phyloP scores from a whole-genome alignment of 352 stramenopile species.

The Blastocystis hominis region DNA sequence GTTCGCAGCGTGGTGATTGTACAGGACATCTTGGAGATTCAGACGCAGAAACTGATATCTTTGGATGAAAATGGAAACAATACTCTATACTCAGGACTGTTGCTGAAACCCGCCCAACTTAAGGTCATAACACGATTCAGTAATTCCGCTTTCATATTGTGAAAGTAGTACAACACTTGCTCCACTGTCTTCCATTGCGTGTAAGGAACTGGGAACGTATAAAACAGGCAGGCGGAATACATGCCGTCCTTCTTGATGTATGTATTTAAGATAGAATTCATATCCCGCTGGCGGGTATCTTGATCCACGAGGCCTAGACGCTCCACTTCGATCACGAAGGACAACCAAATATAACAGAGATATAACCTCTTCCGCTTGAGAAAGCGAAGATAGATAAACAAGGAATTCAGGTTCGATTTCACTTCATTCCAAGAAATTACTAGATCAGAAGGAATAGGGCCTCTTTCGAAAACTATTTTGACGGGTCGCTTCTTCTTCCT shows the following conservation, averaged over 20 bases:
- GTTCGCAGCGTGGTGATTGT: conserved; percentile 2
- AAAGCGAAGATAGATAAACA: neutral
- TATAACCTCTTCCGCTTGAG: neutral
- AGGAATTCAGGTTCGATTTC: neutral
- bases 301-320: neutral
- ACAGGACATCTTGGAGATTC: conserved; percentile 36
- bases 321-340: conserved; percentile 20
- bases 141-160: conserved; percentile 17
- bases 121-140: neutral
- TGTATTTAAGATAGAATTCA: neutral
- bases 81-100: neutral
- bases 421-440: conserved; percentile 31
- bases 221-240: neutral
- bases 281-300: neutral
- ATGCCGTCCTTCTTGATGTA: neutral
- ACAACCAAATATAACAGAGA: conserved; percentile 19
- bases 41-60: conserved; percentile 42
- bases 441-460: neutral
- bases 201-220: neutral
- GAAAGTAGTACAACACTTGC: neutral
- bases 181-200: neutral
- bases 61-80: neutral
- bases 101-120: neutral
- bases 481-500: conserved; percentile 26
- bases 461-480: conserved; percentile 20